Evolutionary conservation across 768 basidiomycete species (phyloP), one percentile per base, ranked within the genome.

Genomic region (Boletus sensibilis): DNA sequence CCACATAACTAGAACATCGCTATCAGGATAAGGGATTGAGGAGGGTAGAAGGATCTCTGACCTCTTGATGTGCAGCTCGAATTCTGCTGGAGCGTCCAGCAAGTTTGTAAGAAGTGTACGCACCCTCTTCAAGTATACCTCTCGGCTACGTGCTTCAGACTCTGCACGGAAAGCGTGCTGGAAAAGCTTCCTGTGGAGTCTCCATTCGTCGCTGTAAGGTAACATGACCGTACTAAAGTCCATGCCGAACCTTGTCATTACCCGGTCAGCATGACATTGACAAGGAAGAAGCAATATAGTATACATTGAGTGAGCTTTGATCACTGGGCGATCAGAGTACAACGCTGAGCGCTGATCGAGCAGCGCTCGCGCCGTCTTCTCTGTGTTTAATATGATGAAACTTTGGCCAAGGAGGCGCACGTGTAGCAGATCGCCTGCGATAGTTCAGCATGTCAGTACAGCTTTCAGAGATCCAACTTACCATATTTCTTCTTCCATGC

Each of bases 401-500:
- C 52, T 50, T 20, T 71, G 69, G 8, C 61, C 63, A 25, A 70
- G 57, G 16, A 68, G 57, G 42, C 57, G 58, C 8, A 67, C 50
- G 25, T 67, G 59, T 12, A 68, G 8, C 13, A 68, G 20, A 46
- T 67, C 65, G 11, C 67, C 68, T 68, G 23, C 8, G 4, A 23
- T 14, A 14, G 6, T 27, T 62, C 25, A 62, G 42, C 9, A 56
- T 21, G 37, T 29, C 25, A 23, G 12, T 7, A 42, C 31, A 39
- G 4, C 3, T 29, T 18, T 37, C 12, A 21, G 4, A 31, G 4
- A 35, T 13, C 12, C n/a, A n/a, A 40, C 59, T 37, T 35, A 64
- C 73, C 74, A 50, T 74, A 74, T 52, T 50, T 59, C 55, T 66
- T 61, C 57, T 61, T 64, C 74, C 74, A 74, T n/a, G 64, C 53